Conservation (phyloP, 306 rosid genomes). For the Lotus japonicus region DNA sequence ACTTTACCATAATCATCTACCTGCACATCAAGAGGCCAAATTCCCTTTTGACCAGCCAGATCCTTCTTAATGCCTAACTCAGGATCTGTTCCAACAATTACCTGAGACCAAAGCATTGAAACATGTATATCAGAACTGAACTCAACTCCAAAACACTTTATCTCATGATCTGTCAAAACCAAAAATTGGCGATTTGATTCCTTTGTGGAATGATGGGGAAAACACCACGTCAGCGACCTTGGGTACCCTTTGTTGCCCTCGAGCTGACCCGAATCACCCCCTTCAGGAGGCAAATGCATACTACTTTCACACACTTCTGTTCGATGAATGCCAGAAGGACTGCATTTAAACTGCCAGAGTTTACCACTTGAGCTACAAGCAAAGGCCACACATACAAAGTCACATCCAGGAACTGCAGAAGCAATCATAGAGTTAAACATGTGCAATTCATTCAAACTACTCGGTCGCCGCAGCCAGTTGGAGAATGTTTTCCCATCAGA, state of each 20-base stretch:
- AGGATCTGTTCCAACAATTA: constrained; percentile 76
- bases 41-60: constrained; percentile 92
- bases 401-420: constrained; percentile 46
- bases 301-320: constrained; percentile 37
- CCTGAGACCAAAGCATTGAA: constrained; percentile 82
- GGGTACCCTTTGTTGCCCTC: constrained; percentile 66
- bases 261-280: constrained; percentile 42
- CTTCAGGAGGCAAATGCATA: constrained; percentile 29
- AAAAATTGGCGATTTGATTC: constrained; percentile 50
- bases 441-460: constrained; percentile 29
- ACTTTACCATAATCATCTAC: constrained; percentile 70
- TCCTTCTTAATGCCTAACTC: constrained; percentile 84
- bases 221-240: constrained; percentile 86
- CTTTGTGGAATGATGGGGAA: constrained; percentile 33
- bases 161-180: constrained; percentile 70
- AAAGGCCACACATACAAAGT: constrained; percentile 50
- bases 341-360: constrained; percentile 78
- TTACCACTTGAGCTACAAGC: constrained; percentile 77
- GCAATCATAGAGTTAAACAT: constrained; percentile 71
- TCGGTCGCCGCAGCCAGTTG: constrained; percentile 31
- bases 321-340: constrained; percentile 55
- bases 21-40: constrained; percentile 88
- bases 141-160: constrained; percentile 59
- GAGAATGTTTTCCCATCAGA: constrained; percentile 41
- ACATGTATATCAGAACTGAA: constrained; percentile 49